Conservation (phyloP, 192 early-diverging fungal genomes). For the Coemansia nantahalensis region DNA sequence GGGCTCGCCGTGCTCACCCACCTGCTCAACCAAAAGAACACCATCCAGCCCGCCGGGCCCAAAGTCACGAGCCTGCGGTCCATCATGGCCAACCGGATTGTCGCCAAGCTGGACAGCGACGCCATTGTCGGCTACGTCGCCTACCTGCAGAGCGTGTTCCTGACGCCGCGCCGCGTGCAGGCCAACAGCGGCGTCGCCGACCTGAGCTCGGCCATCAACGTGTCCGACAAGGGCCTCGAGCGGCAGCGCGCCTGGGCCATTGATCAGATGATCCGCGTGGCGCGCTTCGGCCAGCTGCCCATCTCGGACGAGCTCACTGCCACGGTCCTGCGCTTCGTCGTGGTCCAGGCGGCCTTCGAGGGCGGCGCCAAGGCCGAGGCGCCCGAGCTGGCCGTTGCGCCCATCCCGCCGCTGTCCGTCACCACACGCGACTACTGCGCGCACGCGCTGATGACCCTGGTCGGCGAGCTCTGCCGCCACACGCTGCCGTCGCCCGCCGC, state of each 20-base stretch:
- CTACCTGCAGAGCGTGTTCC: slow-evolving; percentile 69
- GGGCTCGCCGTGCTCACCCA: slow-evolving; percentile 78
- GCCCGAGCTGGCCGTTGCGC: slow-evolving; percentile 31
- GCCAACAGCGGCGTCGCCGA: slow-evolving; percentile 30
- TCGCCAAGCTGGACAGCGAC: slow-evolving; percentile 65
- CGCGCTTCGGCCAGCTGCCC: slow-evolving; percentile 71
- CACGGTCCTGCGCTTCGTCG: slow-evolving; percentile 64
- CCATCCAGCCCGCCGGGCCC: slow-evolving; percentile 56
- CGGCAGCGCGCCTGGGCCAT: slow-evolving; percentile 73
- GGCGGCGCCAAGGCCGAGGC: slow-evolving; percentile 43
- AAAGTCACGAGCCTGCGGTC: slow-evolving; percentile 63
- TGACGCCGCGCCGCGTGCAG: slow-evolving; percentile 47
- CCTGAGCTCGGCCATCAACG: slow-evolving; percentile 26
- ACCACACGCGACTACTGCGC: slow-evolving; percentile 61
- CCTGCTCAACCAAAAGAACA: slow-evolving; percentile 71
- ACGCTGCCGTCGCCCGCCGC: background rate
- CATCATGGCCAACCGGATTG: slow-evolving; percentile 76
- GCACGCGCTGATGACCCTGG: slow-evolving; percentile 59
- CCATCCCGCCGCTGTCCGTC: slow-evolving; percentile 58
- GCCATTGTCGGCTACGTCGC: slow-evolving; percentile 70
- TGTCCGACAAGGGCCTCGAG: slow-evolving; percentile 38
- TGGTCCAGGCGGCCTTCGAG: slow-evolving; percentile 74
- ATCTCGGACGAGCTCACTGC: slow-evolving; percentile 72
- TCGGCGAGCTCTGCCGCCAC: slow-evolving; percentile 62
- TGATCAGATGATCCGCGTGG: slow-evolving; percentile 76